Evolutionary conservation across 2,329 filamentous ascomycete genomes (phyloP), one percentile per base, ranked within the genome.

Genomic region (Aspergillus thermomutatus): DNA sequence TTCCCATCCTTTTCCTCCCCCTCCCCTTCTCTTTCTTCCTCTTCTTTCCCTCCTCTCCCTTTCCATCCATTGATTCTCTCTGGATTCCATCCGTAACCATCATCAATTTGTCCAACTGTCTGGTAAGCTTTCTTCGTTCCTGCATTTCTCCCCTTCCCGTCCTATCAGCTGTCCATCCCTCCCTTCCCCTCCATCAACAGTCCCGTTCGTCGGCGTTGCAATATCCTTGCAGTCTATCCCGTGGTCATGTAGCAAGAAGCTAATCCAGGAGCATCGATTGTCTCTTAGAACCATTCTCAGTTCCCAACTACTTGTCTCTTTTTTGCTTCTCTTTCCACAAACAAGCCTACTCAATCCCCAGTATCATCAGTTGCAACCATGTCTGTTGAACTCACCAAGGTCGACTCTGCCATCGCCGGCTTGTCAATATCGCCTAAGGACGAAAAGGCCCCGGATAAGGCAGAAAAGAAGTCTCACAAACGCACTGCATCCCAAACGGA

Each of bases 341-440:
- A 25, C 37, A 46, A 3, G n/a, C n/a, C 23, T 43, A 46, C 46
- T 17, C 27, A 51, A 50, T 27, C 58, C 51, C 19, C 17, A 43
- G 31, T 28, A 41, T 31, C 37, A 11, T 55, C 45, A 23, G 5
- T 25, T 46, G 55, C 54, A 65, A 74, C 54, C 72, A 85, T 87
- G 84, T 79, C 84, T 69, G 80, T 78, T 69, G 84, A 88, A 69
- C 85, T 96, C 73, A 83, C 84, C 78, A 96, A 95, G 82, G 87
- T 96, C 80, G 92, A 97, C 78, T 96, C 92, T 59, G 91, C 91
- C 80, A 86, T 95, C 72, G 87, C 91, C 73, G 90, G 91, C 76
- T 77, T 92, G 68, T 83, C 85, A 64, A 83, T 84, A 68, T 87
- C 87, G 57, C 83, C 88, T 34, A 80, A 83, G 57, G 84, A 87